Evolutionary conservation across 306 rosid genomes (phyloP).

Genomic region (Vigna trinervia): DNA sequence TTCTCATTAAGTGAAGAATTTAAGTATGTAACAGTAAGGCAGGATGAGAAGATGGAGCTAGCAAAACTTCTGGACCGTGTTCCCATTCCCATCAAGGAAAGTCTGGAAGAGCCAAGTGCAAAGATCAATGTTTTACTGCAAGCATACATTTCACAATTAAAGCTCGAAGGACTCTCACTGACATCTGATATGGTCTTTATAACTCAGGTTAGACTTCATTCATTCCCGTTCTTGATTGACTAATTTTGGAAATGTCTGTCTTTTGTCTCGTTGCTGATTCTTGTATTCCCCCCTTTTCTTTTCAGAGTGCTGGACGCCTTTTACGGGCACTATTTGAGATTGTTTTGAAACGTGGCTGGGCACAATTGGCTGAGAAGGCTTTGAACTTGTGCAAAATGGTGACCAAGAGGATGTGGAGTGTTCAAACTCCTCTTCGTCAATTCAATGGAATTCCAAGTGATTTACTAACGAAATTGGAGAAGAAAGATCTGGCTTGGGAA

Average conservation of each 20-base stretch:
- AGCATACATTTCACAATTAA: constrained; percentile 87
- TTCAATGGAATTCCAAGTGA: constrained; percentile 79
- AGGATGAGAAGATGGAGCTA: constrained; percentile 93
- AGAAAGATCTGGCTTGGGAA: constrained; percentile 96
- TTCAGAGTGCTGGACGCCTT: constrained; percentile 95
- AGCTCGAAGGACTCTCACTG: constrained; percentile 93
- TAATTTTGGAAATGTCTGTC: neutral
- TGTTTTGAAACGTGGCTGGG: constrained; percentile 93
- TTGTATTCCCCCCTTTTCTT: constrained; percentile 22
- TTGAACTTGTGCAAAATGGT: constrained; percentile 95
- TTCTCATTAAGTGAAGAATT: constrained; percentile 97
- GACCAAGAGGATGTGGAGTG: constrained; percentile 92
- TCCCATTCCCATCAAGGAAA: constrained; percentile 96
- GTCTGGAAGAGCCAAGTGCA: constrained; percentile 97
- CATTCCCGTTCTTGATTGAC: neutral
- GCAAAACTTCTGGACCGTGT: constrained; percentile 90
- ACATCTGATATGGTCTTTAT: constrained; percentile 97
- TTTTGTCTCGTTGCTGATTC: constrained; percentile 28
- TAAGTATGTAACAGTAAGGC: constrained; percentile 90
- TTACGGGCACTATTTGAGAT: constrained; percentile 98
- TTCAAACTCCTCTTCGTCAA: constrained; percentile 92
- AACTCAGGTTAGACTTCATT: constrained; percentile 75
- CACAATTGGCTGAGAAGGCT: constrained; percentile 91
- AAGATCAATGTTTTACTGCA: constrained; percentile 94
- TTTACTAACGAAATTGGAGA: constrained; percentile 80